Percentiles rank a stretch among this genome's conserved stretches.
These are phyloP conservation scores for Globisporangium viniferum DNA, from an alignment of 352 stramenopile species.

Conservation along the genomic window DNA sequence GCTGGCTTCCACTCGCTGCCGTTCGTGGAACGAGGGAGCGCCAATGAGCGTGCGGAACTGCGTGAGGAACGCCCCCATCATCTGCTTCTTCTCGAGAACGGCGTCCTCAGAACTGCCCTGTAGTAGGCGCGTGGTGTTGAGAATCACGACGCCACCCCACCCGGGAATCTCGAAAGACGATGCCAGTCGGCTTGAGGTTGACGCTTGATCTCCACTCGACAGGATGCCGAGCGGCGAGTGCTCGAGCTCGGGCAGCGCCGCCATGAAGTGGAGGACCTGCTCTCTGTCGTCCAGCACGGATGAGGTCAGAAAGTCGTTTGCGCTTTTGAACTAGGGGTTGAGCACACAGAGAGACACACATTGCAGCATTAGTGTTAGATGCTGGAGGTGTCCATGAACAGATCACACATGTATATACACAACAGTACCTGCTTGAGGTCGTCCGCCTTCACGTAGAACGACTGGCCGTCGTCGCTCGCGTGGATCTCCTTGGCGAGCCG, in stretches of 20 bases:
- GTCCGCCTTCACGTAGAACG: slow-evolving; percentile 47
- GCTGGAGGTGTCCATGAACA: too few species aligned
- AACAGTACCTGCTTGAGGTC: slow-evolving; percentile 66
- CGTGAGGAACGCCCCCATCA: slow-evolving; percentile 70
- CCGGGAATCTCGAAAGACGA: slow-evolving; percentile 71
- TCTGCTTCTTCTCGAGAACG: slow-evolving; percentile 32
- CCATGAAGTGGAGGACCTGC: slow-evolving; percentile 79
- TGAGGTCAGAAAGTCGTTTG: slow-evolving; percentile 66
- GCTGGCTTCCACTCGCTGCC: slow-evolving; percentile 26
- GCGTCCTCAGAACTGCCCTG: not conserved
- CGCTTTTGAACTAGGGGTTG: slow-evolving; percentile 62
- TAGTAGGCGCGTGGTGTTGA: slow-evolving; percentile 31
- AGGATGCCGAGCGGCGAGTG: slow-evolving; percentile 64
- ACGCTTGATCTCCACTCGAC: slow-evolving; percentile 3
- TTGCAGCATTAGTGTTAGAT: too few species aligned
- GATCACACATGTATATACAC: not conserved
- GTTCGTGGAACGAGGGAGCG: slow-evolving; percentile 47
- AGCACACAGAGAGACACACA: not conserved
- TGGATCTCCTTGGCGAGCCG: slow-evolving; percentile 56
- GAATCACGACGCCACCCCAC: slow-evolving; percentile 60
- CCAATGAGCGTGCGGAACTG: slow-evolving; percentile 63
- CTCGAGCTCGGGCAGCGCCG: slow-evolving; percentile 39
- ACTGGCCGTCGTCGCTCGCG: slow-evolving; percentile 22
- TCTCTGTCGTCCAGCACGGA: slow-evolving; percentile 69
- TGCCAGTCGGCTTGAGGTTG: slow-evolving; percentile 20